phyloP scores from a whole-genome alignment of 2,329 filamentous ascomycete genomes.

The Xylariaceae sp. region DNA sequence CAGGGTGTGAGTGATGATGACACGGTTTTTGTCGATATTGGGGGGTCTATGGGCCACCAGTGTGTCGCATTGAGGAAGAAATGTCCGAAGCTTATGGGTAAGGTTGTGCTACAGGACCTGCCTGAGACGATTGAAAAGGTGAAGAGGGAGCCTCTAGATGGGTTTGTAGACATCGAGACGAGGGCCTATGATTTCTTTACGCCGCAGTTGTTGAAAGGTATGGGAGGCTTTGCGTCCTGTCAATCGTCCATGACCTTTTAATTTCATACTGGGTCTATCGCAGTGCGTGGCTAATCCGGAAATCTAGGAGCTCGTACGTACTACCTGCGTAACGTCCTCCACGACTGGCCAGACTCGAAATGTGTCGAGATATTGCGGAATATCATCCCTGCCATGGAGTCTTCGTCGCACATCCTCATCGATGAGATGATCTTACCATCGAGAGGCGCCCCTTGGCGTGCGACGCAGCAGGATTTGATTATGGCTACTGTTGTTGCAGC shows the following conservation, averaged over 20 bases:
- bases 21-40: slow-evolving; percentile 22
- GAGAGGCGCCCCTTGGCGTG: slow-evolving; percentile 13
- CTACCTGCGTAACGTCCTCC: slow-evolving; percentile 21
- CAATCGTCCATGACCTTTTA: neutral
- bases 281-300: slow-evolving; percentile 14
- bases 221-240: slow-evolving; percentile 12
- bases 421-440: slow-evolving; percentile 23
- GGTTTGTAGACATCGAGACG: slow-evolving; percentile 16
- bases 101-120: slow-evolving; percentile 21
- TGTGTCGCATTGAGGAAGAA: neutral
- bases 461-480: slow-evolving; percentile 16
- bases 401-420: slow-evolving; percentile 17
- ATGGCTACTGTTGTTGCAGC: slow-evolving; percentile 17
- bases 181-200: slow-evolving; percentile 19
- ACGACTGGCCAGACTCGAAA: slow-evolving; percentile 18
- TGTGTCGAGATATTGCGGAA: slow-evolving; percentile 19
- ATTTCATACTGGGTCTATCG: neutral
- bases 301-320: no score
- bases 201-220: no score
- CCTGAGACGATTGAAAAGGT: slow-evolving; percentile 14
- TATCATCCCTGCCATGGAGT: slow-evolving; percentile 16
- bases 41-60: slow-evolving; percentile 21
- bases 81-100: slow-evolving; percentile 18
- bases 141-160: slow-evolving; percentile 14
- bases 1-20: slow-evolving; percentile 7